Conservation (phyloP, 768 basidiomycete genomes). For the Lactarius hatsudake region DNA sequence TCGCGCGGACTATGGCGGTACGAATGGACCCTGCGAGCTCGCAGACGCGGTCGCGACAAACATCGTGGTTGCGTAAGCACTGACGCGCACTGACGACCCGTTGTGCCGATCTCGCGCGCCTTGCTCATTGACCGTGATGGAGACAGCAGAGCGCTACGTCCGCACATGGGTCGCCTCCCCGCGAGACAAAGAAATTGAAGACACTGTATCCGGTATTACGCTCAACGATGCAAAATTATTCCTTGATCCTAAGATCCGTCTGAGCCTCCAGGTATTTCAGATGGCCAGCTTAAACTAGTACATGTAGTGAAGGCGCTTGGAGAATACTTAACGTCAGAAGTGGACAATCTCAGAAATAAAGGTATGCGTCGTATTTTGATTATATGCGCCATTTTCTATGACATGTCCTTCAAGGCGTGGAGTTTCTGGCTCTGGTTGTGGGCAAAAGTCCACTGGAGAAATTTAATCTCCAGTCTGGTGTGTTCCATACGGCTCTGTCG, state of each 20-base stretch:
- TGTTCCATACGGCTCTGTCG: conserved; percentile 26
- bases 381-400: not conserved
- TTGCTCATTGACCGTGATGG: conserved; percentile 26
- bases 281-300: conserved; percentile 58
- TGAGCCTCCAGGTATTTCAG: conserved; percentile 45
- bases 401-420: conserved; percentile 58
- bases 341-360: conserved; percentile 72
- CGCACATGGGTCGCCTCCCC: conserved; percentile 33
- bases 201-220: conserved; percentile 29
- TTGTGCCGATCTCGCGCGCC: no score
- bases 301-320: conserved; percentile 84
- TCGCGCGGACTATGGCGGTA: conserved; percentile 2
- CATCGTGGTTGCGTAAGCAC: conserved; percentile 14
- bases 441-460: conserved; percentile 54
- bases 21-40: not conserved
- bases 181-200: conserved; percentile 31
- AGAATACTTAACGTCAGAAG: conserved; percentile 84
- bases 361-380: conserved; percentile 43
- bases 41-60: not conserved
- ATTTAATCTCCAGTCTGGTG: conserved; percentile 82
- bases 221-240: not conserved
- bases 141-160: conserved; percentile 31
- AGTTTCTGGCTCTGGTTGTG: conserved; percentile 74
- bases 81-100: no score
- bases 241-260: conserved; percentile 17